Conservation (phyloP, 2,329 filamentous ascomycete species). For the Chaetomiaceae sp. region DNA sequence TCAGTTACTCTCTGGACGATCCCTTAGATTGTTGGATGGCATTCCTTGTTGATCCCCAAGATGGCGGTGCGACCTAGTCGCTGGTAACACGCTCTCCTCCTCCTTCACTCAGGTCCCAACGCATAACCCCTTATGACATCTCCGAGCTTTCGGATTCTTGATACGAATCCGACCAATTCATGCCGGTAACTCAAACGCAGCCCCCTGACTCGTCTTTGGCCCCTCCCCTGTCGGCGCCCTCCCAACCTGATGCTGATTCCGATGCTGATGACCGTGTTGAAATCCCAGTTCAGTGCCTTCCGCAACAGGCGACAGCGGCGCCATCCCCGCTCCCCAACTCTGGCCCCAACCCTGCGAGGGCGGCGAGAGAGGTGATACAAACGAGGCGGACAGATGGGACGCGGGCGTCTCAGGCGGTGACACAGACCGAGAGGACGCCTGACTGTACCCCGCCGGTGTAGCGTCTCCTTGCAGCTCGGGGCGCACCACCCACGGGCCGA, state of each 20-base stretch:
- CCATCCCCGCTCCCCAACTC: neutral
- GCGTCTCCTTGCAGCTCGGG: slow-evolving; percentile 3
- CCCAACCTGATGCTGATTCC: neutral
- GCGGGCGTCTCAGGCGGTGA: neutral
- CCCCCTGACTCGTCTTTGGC: neutral
- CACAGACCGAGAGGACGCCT: neutral
- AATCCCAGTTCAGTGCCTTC: neutral
- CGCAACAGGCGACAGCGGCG: neutral
- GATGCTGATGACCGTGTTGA: neutral
- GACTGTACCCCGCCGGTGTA: neutral
- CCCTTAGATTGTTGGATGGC: no score
- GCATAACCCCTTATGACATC: no score
- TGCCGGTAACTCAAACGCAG: neutral
- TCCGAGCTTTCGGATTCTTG: no score
- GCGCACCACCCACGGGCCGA: neutral
- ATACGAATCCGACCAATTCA: no score
- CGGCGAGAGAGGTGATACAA: neutral
- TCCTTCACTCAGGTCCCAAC: no score
- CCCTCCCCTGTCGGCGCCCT: neutral
- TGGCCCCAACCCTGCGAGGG: neutral
- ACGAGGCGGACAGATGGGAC: no score
- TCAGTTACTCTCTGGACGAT: no score
- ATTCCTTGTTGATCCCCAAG: no score
- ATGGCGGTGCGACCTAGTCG: no score
- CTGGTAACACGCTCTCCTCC: no score